Evolutionary conservation across 1,139 yeast genomes (phyloP), one percentile per base, ranked within the genome.

Genomic region (Candida glucosophila): DNA sequence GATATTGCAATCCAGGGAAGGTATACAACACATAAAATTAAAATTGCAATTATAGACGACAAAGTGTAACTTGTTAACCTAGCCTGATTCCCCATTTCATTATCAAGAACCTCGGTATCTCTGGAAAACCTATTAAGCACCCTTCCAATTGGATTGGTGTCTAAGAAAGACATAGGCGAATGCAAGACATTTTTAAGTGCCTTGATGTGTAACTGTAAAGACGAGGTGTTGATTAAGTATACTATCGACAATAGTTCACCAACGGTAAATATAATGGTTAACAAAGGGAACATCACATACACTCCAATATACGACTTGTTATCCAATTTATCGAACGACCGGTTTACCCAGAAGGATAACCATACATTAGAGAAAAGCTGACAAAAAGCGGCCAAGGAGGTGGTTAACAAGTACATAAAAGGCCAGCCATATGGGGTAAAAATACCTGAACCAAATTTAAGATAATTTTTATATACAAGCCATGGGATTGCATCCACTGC

Each of bases 21-120:
- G 46, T 80, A 81, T 39, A 76, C 60, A 26, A 82, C 63, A 51
- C 86, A 76, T 38, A 82, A 65, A 16, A 78, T 66, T 29, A 80
- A 39, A 16, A 81, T 76, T 35, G 90, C 88, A 27, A 70, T 37
- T 26, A 80, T 68, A 32, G 67, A 67, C 15, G 76, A 64, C 22
- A 71, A 39, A 3, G 77, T 66, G 22, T 23, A 31, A 12, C 30
- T 30, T 15, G 26, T 17, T 14, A 73, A 45, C 43, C 82, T 63
- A 28, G 72, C 41, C 44, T 72, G 77, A 37, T 75, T 81, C 24
- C 78, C 73, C 34, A 77, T 56, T 46, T 78, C 86, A 44, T 40
- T 23, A 18, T 41, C 68, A 27, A 60, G 44, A 7, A 44, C 44
- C 15, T 47, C 45, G 17, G 59, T 53, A 34, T 61, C 64, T 24